Evolutionary conservation across 2,329 filamentous ascomycete species (phyloP).

Genomic region (Clonostachys rhizophaga): DNA sequence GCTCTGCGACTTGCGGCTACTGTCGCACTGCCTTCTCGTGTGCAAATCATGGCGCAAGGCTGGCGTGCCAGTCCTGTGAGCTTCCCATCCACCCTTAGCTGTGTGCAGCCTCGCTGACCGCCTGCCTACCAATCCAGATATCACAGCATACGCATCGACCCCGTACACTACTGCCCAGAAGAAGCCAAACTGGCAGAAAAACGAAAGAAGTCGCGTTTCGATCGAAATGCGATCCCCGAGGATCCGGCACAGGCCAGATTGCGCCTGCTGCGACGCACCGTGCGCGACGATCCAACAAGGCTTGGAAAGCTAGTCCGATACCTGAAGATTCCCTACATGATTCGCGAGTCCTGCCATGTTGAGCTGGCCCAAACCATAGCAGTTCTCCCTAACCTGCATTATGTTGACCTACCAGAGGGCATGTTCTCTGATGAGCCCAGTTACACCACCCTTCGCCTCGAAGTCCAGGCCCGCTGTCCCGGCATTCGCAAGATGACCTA

Average conservation of each 20-base stretch:
- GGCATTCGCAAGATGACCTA: slow-evolving; percentile 90
- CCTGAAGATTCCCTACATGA: slow-evolving; percentile 92
- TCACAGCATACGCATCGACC: slow-evolving; percentile 85
- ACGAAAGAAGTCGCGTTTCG: slow-evolving; percentile 69
- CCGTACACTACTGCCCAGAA: slow-evolving; percentile 77
- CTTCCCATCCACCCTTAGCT: slow-evolving; percentile 9
- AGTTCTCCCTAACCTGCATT: slow-evolving; percentile 78
- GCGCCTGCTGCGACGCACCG: slow-evolving; percentile 72
- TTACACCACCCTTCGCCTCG: slow-evolving; percentile 73
- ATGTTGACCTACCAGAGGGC: slow-evolving; percentile 86
- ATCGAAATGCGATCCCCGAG: slow-evolving; percentile 74
- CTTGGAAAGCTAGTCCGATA: slow-evolving; percentile 69
- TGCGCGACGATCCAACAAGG: slow-evolving; percentile 68
- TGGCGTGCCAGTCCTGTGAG: slow-evolving; percentile 57
- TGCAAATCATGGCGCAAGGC: slow-evolving; percentile 65
- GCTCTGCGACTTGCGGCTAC: slow-evolving; percentile 88
- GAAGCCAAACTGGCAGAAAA: slow-evolving; percentile 77
- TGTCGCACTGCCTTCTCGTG: slow-evolving; percentile 73
- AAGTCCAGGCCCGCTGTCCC: slow-evolving; percentile 78
- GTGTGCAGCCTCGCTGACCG: neutral
- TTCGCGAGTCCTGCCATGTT: slow-evolving; percentile 78
- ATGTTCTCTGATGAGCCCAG: slow-evolving; percentile 77
- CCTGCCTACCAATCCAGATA: slow-evolving; percentile 49
- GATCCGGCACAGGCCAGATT: slow-evolving; percentile 75
- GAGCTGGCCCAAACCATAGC: slow-evolving; percentile 83